Percentiles rank a stretch among this genome's conserved stretches.
Conservation (phyloP, 2,329 filamentous ascomycete species). For the Sarocladiaceae sp. region DNA sequence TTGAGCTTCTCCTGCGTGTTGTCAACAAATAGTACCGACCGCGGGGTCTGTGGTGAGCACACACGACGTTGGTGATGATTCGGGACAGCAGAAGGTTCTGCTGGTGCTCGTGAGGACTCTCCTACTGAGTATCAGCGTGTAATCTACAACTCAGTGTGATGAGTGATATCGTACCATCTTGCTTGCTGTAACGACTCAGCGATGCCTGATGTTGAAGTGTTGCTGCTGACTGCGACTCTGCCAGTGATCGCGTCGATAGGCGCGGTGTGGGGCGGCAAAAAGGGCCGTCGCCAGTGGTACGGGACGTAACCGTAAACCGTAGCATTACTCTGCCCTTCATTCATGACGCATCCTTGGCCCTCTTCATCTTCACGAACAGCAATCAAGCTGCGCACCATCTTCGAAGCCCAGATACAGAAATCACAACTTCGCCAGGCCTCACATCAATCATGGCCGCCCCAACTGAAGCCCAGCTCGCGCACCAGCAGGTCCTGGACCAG, state of each 20-base stretch:
- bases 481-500: constrained; percentile 79
- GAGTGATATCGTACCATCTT: background rate
- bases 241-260: no score
- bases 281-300: no score
- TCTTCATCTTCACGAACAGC: no score
- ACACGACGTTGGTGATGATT: constrained; percentile 95
- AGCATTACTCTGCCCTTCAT: no score
- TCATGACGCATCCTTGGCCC: no score
- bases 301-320: no score
- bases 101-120: constrained; percentile 96
- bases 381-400: no score
- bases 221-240: no score
- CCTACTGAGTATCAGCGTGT: constrained; percentile 40
- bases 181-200: background rate
- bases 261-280: constrained; percentile 6
- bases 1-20: constrained; percentile 85
- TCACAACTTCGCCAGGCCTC: no score
- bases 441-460: constrained; percentile 57
- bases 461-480: constrained; percentile 68
- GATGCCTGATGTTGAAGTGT: constrained; percentile 38
- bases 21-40: background rate
- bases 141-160: background rate
- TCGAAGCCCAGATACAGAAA: no score
- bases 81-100: constrained; percentile 88
- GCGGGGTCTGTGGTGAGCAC: constrained; percentile 25